Percentiles rank a stretch among this genome's conserved stretches.
These are phyloP conservation scores for Tetrahymena malaccensis DNA, from an alignment of 73 alveolate genomes.

Conservation along the genomic window DNA sequence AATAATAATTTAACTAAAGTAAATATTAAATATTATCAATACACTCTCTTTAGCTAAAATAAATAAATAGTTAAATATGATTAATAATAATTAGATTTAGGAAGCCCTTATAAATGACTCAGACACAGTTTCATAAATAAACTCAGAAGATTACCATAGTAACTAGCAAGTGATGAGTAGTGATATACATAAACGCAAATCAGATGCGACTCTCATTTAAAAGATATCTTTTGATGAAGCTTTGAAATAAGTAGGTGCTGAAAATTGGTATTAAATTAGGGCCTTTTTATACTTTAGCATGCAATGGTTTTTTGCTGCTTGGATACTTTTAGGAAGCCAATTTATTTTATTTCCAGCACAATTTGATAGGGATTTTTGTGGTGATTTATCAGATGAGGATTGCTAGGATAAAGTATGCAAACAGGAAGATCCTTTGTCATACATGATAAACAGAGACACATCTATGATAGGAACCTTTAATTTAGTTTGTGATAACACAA, in stretches of 20 bases:
- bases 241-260: conserved; percentile 21
- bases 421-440: neutral
- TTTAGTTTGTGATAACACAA: neutral
- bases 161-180: neutral
- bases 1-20: no score
- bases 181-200: neutral
- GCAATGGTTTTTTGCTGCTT: conserved; percentile 14
- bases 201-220: neutral
- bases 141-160: neutral
- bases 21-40: no score
- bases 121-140: neutral
- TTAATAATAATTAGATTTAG: neutral
- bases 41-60: neutral
- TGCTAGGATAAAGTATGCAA: neutral
- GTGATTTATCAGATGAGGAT: neutral
- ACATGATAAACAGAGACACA: neutral
- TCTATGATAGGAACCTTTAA: conserved; percentile 18
- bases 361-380: neutral
- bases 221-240: conserved; percentile 35
- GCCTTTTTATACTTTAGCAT: conserved; percentile 22
- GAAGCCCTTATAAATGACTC: neutral
- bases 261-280: conserved; percentile 12
- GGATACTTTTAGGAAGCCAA: conserved; percentile 1
- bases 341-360: conserved; percentile 18
- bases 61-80: neutral